phyloP scores from a whole-genome alignment of 139 green algal genomes.

The Chlamydomonas sp. region DNA sequence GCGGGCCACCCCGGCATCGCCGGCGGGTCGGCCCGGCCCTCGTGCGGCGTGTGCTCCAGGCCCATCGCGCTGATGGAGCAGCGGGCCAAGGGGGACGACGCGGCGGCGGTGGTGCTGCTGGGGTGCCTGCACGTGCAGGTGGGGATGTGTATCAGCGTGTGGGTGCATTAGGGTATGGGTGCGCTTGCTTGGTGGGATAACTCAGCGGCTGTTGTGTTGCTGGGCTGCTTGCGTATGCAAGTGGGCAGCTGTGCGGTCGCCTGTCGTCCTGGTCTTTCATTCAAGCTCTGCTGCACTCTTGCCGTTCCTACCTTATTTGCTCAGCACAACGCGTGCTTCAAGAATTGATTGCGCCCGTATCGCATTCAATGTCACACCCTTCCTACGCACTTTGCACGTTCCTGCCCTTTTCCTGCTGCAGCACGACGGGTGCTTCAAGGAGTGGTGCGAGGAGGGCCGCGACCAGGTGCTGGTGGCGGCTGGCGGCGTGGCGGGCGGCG shows the following conservation, averaged over 20 bases:
- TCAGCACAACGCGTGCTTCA: background rate
- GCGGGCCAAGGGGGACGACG: background rate
- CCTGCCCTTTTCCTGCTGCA: background rate
- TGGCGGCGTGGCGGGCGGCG: slow-evolving; percentile 1
- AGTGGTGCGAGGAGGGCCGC: slow-evolving; percentile 15
- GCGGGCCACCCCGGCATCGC: slow-evolving; percentile 18
- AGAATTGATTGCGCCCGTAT: background rate
- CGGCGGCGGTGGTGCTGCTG: slow-evolving; percentile 9
- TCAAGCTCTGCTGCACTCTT: background rate
- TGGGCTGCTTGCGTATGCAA: background rate
- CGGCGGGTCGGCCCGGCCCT: background rate
- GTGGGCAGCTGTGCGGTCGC: background rate
- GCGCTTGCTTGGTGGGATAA: too few relatives aligned
- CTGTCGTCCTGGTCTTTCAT: background rate
- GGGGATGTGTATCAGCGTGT: too few relatives aligned
- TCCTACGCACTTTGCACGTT: background rate
- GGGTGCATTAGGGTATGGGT: too few relatives aligned
- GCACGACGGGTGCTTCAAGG: slow-evolving; percentile 37
- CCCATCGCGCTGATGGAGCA: background rate
- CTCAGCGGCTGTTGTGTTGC: too few relatives aligned
- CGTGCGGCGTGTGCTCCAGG: slow-evolving; percentile 12
- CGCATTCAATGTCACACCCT: background rate
- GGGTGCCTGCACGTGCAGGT: slow-evolving; percentile 21
- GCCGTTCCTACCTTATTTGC: background rate
- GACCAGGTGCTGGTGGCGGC: background rate